Conservation (phyloP, 495 filamentous ascomycete species). For the Corynascus novoguineensis region DNA sequence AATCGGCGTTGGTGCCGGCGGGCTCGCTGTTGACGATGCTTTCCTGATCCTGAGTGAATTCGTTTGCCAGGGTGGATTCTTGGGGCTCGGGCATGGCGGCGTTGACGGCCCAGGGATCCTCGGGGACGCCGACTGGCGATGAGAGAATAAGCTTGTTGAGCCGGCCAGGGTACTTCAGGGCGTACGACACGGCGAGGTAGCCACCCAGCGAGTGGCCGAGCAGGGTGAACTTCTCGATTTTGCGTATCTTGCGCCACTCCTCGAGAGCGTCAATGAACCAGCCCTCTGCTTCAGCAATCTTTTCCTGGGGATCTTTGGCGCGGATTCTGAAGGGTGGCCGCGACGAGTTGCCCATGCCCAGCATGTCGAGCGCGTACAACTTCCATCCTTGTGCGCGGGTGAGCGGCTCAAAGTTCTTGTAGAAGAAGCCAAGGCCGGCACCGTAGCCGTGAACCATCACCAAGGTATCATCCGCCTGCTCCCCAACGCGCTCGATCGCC, state of each 20-base stretch:
- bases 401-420: constrained; percentile 90
- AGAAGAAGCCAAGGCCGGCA: constrained; percentile 93
- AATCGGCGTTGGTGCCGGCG: constrained; percentile 18
- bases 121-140: constrained; percentile 89
- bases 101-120: constrained; percentile 85
- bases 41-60: constrained; percentile 70
- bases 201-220: constrained; percentile 91
- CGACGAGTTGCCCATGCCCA: constrained; percentile 89
- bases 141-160: constrained; percentile 94
- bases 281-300: constrained; percentile 84
- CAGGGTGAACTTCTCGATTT: constrained; percentile 88
- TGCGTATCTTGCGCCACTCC: constrained; percentile 84
- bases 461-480: constrained; percentile 73
- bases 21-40: constrained; percentile 40
- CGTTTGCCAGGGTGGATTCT: constrained; percentile 61
- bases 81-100: constrained; percentile 73
- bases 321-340: constrained; percentile 78
- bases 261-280: constrained; percentile 97
- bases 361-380: constrained; percentile 82
- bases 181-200: constrained; percentile 90
- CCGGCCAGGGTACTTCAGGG: constrained; percentile 89
- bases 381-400: constrained; percentile 76
- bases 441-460: constrained; percentile 98
- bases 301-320: constrained; percentile 71
- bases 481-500: constrained; percentile 75